Base-by-base conservation (phyloP, 768 basidiomycete genomes). In the Dioszegia aurantiaca region DNA sequence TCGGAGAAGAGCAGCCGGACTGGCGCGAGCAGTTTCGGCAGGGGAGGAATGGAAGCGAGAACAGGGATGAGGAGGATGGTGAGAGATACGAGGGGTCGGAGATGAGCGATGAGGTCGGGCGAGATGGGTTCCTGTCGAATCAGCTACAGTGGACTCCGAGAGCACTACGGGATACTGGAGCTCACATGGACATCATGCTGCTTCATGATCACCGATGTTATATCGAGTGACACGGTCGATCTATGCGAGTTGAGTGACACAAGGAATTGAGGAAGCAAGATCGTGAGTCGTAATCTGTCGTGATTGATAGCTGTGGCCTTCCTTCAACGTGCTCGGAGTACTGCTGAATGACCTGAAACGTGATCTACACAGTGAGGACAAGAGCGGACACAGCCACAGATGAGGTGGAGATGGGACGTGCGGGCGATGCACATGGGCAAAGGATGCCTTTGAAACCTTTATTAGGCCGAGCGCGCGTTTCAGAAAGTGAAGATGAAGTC, bases 1-100 rank as follows among this genome's bases (percentile, higher is more conserved):
- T 76, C 74, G n/a, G 65, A 56, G 37, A 69, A 41, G 43, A 63
- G 16, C 4, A 55, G 55, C 2, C 37, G 33, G n/a, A 61, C 30
- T 10, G 55, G 44, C 10, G 42, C 31, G 28, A 59, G 55, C 12
- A 73, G 9, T 16, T 58, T 48, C 12, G 51, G 40, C 40, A 74
- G 53, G 11, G 49, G 46, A 0, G 67, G 68, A 21, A 70, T 27
- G 12, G 56, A 61, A 23, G 63, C 19, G 46, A 73, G 1, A 23
- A 63, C 44, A 3, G 68, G 59, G 17, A 62, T 36, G 39, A 68
- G 27, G 36, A 76, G 48, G 45, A 74, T 59, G 2, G 55, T 44
- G 23, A 69, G 60, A 21, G 74, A 62, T 10, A 59, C 52, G 48
- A 72, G 52, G 30, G 70, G 65, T 9, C 68, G 68, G 26, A 76